Evolutionary conservation across 768 basidiomycete species (phyloP).

Genomic region (Neoboletus magnificus): DNA sequence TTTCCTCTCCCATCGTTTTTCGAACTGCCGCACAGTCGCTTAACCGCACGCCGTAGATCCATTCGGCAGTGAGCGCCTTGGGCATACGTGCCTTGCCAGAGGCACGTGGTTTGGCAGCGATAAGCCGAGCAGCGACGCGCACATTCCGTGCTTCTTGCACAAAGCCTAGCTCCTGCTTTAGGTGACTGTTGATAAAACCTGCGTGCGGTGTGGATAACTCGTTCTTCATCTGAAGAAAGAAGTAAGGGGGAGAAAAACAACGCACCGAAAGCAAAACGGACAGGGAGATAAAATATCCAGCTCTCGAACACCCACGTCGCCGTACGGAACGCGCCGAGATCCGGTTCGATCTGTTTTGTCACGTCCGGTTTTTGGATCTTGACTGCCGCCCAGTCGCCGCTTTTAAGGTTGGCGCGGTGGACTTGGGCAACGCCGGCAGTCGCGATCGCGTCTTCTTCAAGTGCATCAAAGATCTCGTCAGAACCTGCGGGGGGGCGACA

Average conservation of each 20-base stretch:
- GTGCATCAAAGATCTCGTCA: slow-evolving; percentile 71
- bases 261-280: slow-evolving; percentile 74
- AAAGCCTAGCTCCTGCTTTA: slow-evolving; percentile 83
- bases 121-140: slow-evolving; percentile 58
- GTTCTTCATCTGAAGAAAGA: neutral
- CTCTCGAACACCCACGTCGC: slow-evolving; percentile 81
- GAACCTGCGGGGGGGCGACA: slow-evolving; percentile 63
- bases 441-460: slow-evolving; percentile 74
- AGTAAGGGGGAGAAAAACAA: slow-evolving; percentile 2
- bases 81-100: slow-evolving; percentile 75
- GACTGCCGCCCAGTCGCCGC: slow-evolving; percentile 75
- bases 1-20: slow-evolving; percentile 55
- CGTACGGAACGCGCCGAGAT: slow-evolving; percentile 62
- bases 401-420: slow-evolving; percentile 65
- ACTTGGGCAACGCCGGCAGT: slow-evolving; percentile 94
- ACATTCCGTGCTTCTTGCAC: slow-evolving; percentile 77
- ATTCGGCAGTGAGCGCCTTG: slow-evolving; percentile 78
- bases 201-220: neutral
- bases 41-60: slow-evolving; percentile 75
- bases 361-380: slow-evolving; percentile 93
- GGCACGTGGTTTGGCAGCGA: slow-evolving; percentile 69
- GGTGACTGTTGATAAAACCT: slow-evolving; percentile 79
- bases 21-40: slow-evolving; percentile 59
- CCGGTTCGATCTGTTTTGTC: slow-evolving; percentile 81
- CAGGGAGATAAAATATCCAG: slow-evolving; percentile 82